These are phyloP conservation scores for Pisolithus microcarpus DNA, from an alignment of 768 basidiomycete genomes.

Conservation along the genomic window DNA sequence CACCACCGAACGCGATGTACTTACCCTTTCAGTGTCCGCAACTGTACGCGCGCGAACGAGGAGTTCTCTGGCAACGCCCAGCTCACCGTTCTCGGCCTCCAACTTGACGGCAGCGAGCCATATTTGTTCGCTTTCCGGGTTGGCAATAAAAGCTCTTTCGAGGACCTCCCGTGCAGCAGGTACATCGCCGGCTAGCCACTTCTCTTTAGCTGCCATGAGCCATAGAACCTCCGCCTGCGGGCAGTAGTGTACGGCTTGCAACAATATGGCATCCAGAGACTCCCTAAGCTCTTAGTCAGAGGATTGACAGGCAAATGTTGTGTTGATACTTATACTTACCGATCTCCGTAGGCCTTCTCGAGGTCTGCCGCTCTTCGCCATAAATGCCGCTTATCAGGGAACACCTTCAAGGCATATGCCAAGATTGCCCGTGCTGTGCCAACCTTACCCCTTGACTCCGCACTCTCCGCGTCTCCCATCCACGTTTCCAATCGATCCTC, in stretches of 20 bases:
- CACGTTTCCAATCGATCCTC: conserved; percentile 88
- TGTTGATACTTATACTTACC: conserved; percentile 40
- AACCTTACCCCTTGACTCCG: conserved; percentile 64
- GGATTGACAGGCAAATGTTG: not conserved
- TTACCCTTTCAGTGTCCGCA: conserved; percentile 84
- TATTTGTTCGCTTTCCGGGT: conserved; percentile 94
- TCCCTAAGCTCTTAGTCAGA: conserved; percentile 41
- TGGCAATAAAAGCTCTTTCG: conserved; percentile 85
- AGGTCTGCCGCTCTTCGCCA: conserved; percentile 92
- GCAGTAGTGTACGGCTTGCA: conserved; percentile 80
- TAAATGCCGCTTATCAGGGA: conserved; percentile 75
- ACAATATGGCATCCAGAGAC: conserved; percentile 74
- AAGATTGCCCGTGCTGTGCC: conserved; percentile 83
- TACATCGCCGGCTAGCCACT: conserved; percentile 87
- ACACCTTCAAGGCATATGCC: conserved; percentile 87
- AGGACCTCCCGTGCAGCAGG: conserved; percentile 86
- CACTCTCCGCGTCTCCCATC: conserved; percentile 85
- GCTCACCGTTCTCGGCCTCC: conserved; percentile 91
- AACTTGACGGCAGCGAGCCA: conserved; percentile 97
- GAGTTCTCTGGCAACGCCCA: conserved; percentile 78
- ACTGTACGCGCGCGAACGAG: conserved; percentile 84
- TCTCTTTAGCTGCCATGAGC: conserved; percentile 98
- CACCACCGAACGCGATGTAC: conserved; percentile 15
- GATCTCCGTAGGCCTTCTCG: conserved; percentile 84
- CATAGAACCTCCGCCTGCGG: conserved; percentile 95